These are phyloP conservation scores for Talaromyces sp. DNA, from an alignment of 2,329 filamentous ascomycete species.

Conservation along the genomic window DNA sequence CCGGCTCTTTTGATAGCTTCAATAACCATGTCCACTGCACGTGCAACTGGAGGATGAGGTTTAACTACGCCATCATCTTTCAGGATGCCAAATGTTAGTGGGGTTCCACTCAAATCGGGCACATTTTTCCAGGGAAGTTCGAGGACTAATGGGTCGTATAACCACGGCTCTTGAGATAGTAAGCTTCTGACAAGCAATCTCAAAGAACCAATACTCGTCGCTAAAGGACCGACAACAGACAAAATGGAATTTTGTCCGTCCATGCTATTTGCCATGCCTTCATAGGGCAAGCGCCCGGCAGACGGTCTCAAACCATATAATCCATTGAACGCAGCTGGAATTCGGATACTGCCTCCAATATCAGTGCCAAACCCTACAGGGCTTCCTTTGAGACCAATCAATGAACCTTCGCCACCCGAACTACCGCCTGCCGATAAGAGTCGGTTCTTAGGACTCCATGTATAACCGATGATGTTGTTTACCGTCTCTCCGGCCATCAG, in stretches of 20 bases:
- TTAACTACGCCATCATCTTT: slow-evolving; percentile 12
- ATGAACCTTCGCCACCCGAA: slow-evolving; percentile 55
- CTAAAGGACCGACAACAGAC: slow-evolving; percentile 34
- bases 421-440: slow-evolving; percentile 34
- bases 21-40: slow-evolving; percentile 18
- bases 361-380: slow-evolving; percentile 45
- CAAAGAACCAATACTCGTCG: slow-evolving; percentile 19
- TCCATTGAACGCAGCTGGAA: slow-evolving; percentile 25
- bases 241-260: slow-evolving; percentile 34
- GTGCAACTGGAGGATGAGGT: slow-evolving; percentile 11
- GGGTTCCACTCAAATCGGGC: slow-evolving; percentile 11
- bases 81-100: slow-evolving; percentile 14
- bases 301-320: slow-evolving; percentile 27
- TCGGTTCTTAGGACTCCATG: slow-evolving; percentile 40
- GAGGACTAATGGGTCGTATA: slow-evolving; percentile 50
- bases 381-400: slow-evolving; percentile 60
- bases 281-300: slow-evolving; percentile 22
- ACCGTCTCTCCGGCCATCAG: slow-evolving; percentile 47
- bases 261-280: slow-evolving; percentile 25
- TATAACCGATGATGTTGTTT: slow-evolving; percentile 45
- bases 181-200: slow-evolving; percentile 32
- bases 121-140: slow-evolving; percentile 52
- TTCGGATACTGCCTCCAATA: slow-evolving; percentile 25
- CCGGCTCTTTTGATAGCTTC: slow-evolving; percentile 20
- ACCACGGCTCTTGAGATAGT: slow-evolving; percentile 49